Evolutionary conservation across 1,284 basidiomycete species (phyloP).

Genomic region (Ceratobasidium sp.): DNA sequence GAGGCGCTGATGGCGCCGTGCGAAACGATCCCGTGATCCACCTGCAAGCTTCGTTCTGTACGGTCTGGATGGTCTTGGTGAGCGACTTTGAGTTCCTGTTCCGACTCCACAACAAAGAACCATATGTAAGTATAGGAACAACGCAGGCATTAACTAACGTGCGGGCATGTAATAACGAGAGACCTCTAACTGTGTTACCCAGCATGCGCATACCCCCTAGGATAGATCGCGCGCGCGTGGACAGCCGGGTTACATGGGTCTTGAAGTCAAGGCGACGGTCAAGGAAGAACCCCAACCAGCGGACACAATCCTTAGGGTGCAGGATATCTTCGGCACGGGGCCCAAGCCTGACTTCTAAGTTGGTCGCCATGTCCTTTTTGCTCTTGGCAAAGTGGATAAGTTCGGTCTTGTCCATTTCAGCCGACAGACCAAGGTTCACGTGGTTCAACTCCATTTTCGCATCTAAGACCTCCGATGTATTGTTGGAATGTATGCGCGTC

Average conservation of each 20-base stretch:
- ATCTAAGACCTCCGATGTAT: not conserved
- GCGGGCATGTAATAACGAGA: not conserved
- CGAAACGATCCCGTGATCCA: not conserved
- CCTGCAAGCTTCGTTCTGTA: too few relatives aligned
- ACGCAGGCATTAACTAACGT: not conserved
- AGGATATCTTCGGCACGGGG: not conserved
- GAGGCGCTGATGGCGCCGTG: not conserved
- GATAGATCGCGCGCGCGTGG: not conserved
- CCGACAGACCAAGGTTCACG: not conserved
- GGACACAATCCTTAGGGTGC: not conserved
- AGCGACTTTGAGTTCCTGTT: not conserved
- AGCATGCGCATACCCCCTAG: not conserved
- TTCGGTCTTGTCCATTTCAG: not conserved
- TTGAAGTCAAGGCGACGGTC: constrained; percentile 37
- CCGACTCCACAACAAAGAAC: not conserved
- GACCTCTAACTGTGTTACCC: not conserved
- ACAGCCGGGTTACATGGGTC: constrained; percentile 5
- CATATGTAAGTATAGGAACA: not conserved
- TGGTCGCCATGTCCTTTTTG: not conserved
- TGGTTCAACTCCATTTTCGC: not conserved
- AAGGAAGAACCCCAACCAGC: constrained; percentile 37
- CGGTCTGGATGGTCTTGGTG: not conserved
- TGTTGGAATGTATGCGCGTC: not conserved
- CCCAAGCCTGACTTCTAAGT: not conserved
- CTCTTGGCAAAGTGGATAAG: constrained; percentile 13